Percentiles rank a stretch among this genome's conserved stretches.
These are phyloP conservation scores for Mrakiaceae sp. DNA, from an alignment of 1,284 basidiomycete species.

Conservation along the genomic window DNA sequence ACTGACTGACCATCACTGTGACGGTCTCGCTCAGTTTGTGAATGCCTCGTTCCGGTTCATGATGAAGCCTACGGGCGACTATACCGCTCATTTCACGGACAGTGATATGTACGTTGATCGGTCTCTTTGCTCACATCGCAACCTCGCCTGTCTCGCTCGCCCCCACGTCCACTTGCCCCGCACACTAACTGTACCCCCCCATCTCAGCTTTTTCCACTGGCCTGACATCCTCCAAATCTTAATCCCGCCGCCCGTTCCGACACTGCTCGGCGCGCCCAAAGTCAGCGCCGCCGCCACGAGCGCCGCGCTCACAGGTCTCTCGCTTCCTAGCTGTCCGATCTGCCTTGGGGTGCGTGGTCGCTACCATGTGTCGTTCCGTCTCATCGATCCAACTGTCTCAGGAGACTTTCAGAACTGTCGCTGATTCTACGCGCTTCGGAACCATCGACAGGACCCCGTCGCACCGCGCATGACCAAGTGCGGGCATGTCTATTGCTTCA, in stretches of 20 bases:
- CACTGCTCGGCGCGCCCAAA: not conserved
- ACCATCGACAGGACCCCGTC: conserved; percentile 52
- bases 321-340: conserved; percentile 76
- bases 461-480: conserved; percentile 96
- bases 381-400: too few species aligned
- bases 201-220: conserved; percentile 76
- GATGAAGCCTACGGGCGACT: conserved; percentile 81
- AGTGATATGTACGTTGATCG: conserved; percentile 65
- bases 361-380: not conserved
- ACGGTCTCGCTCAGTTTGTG: conserved; percentile 53
- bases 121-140: conserved; percentile 2
- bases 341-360: conserved; percentile 48
- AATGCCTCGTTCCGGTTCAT: conserved; percentile 90
- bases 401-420: not conserved
- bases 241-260: conserved; percentile 43
- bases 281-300: not conserved
- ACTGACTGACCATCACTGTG: conserved; percentile 11
- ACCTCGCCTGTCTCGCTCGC: conserved; percentile 3
- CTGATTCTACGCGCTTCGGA: not conserved
- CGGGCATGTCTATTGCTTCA: conserved; percentile 87
- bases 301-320: conserved; percentile 22
- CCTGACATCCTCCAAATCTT: conserved; percentile 92
- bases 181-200: conserved; percentile 14
- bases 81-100: conserved; percentile 89
- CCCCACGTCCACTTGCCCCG: conserved; percentile 16